Conservation (phyloP, 768 basidiomycete genomes). For the Hypsizygus marmoreus region DNA sequence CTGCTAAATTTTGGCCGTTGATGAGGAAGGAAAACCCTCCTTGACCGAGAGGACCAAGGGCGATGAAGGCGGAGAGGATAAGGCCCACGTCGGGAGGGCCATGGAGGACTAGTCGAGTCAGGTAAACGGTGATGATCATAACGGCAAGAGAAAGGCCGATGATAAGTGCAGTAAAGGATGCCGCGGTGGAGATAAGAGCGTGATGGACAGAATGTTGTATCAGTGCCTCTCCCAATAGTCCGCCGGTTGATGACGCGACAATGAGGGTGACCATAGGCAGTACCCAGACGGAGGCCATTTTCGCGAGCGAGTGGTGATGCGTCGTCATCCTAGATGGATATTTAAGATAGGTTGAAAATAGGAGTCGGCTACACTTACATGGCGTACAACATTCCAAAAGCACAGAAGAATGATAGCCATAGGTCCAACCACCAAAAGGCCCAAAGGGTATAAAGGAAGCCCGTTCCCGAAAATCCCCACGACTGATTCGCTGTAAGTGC, state of each 20-base stretch:
- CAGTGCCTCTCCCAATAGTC: constrained; percentile 47
- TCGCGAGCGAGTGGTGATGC: constrained; percentile 50
- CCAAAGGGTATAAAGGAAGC: constrained; percentile 60
- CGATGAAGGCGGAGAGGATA: constrained; percentile 54
- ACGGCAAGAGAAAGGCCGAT: constrained; percentile 49
- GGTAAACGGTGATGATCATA: constrained; percentile 56
- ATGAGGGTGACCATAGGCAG: constrained; percentile 63
- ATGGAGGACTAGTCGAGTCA: constrained; percentile 49
- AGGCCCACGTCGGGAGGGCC: constrained; percentile 41
- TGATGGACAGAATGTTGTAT: constrained; percentile 31
- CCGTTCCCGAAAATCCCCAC: constrained; percentile 50
- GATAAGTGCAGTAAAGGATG: constrained; percentile 33
- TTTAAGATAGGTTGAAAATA: background rate
- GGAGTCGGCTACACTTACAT: constrained; percentile 18
- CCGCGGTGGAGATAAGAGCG: constrained; percentile 49
- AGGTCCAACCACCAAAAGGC: constrained; percentile 72
- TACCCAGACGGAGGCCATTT: constrained; percentile 58
- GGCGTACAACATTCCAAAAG: constrained; percentile 21
- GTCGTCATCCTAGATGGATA: constrained; percentile 43
- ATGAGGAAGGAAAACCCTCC: constrained; percentile 51
- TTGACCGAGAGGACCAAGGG: constrained; percentile 62
- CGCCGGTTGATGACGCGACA: constrained; percentile 61
- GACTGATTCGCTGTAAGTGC: constrained; percentile 47
- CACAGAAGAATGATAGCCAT: constrained; percentile 43
- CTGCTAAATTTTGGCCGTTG: constrained; percentile 41